phyloP scores from a whole-genome alignment of 2,329 filamentous ascomycete species.

The Claviceps sp. region DNA sequence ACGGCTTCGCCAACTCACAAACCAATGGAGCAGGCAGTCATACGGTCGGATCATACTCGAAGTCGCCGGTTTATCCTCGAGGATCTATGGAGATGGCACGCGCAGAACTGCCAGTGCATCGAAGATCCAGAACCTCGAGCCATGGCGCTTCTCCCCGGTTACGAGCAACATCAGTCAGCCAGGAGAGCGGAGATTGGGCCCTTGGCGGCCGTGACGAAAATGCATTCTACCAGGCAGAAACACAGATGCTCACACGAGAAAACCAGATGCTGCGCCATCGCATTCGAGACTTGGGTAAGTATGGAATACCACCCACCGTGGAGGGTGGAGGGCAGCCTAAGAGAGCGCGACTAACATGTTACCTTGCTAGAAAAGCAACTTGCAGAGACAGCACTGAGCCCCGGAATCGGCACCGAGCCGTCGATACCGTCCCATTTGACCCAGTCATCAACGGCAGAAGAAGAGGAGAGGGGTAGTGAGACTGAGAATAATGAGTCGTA shows the following conservation, averaged over 20 bases:
- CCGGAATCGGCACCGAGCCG: slow-evolving; percentile 27
- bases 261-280: slow-evolving; percentile 72
- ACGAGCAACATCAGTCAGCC: slow-evolving; percentile 43
- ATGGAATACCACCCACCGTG: neutral
- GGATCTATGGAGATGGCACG: slow-evolving; percentile 47
- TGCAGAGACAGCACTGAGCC: slow-evolving; percentile 24
- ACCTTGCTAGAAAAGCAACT: slow-evolving; percentile 36
- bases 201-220: slow-evolving; percentile 59
- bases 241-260: slow-evolving; percentile 62
- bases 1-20: slow-evolving; percentile 23
- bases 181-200: slow-evolving; percentile 46
- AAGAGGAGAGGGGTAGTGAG: slow-evolving; percentile 17
- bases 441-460: slow-evolving; percentile 30
- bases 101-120: slow-evolving; percentile 32
- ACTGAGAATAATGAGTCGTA: slow-evolving; percentile 10
- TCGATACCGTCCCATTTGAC: slow-evolving; percentile 34
- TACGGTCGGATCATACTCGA: slow-evolving; percentile 30
- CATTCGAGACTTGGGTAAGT: slow-evolving; percentile 57
- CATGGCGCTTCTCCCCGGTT: slow-evolving; percentile 43
- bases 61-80: slow-evolving; percentile 37
- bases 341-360: neutral
- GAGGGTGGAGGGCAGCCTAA: neutral
- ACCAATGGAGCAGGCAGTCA: slow-evolving; percentile 11
- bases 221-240: slow-evolving; percentile 72
- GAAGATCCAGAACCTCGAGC: slow-evolving; percentile 46